Conservation (phyloP, 1,139 yeast genomes). For the Taphrina flavorubra region DNA sequence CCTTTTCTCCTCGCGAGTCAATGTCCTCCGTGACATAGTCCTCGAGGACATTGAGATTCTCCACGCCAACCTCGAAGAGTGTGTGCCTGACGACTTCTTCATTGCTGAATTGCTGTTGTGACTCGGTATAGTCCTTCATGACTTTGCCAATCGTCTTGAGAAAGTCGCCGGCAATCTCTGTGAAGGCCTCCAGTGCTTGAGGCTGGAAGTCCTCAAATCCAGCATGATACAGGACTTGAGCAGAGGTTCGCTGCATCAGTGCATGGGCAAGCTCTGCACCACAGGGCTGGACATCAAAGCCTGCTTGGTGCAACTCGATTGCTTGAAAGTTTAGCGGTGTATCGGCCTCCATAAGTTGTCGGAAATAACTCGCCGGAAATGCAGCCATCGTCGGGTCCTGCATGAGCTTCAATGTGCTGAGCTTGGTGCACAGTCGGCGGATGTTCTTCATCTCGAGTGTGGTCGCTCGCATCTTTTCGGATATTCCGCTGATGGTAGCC, state of each 20-base stretch:
- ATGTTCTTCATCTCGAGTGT: slow-evolving; percentile 84
- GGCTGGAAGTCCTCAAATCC: slow-evolving; percentile 89
- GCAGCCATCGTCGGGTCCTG: slow-evolving; percentile 59
- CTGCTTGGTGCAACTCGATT: slow-evolving; percentile 67
- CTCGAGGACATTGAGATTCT: slow-evolving; percentile 76
- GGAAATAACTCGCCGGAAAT: slow-evolving; percentile 26
- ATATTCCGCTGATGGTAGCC: slow-evolving; percentile 26
- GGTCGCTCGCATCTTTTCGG: slow-evolving; percentile 63
- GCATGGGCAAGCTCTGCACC: slow-evolving; percentile 40
- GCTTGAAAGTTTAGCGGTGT: slow-evolving; percentile 25
- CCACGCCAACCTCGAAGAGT: slow-evolving; percentile 82
- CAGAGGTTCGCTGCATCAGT: slow-evolving; percentile 70
- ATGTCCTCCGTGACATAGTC: slow-evolving; percentile 76
- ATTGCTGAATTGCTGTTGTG: slow-evolving; percentile 47
- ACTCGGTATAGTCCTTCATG: slow-evolving; percentile 71
- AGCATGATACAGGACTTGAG: slow-evolving; percentile 85
- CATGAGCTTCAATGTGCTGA: slow-evolving; percentile 86
- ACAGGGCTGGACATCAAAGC: slow-evolving; percentile 39
- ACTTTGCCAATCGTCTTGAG: slow-evolving; percentile 75
- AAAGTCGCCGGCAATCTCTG: slow-evolving; percentile 84
- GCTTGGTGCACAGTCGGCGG: slow-evolving; percentile 83
- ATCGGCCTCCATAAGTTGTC: slow-evolving; percentile 33
- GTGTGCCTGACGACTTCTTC: slow-evolving; percentile 66
- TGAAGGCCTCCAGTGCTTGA: slow-evolving; percentile 74
- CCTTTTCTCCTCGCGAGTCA: slow-evolving; percentile 68